These are phyloP conservation scores for Paramarasmius palmivorus DNA, from an alignment of 1,284 basidiomycete genomes.

Conservation along the genomic window DNA sequence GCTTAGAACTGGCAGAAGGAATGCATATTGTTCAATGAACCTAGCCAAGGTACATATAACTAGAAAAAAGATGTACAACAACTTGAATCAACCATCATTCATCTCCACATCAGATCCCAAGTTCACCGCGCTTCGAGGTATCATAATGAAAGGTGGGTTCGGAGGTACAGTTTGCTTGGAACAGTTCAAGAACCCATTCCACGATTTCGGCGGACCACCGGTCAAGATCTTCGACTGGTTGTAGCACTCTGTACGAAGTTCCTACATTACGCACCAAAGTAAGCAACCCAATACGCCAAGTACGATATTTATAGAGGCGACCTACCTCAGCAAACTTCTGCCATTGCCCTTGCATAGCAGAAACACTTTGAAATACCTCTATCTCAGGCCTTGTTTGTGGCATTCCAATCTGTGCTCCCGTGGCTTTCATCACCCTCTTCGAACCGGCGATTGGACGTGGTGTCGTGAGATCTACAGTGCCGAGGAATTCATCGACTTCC, in stretches of 20 bases:
- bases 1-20: too few species aligned
- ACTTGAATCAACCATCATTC: background rate
- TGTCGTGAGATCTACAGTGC: background rate
- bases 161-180: background rate
- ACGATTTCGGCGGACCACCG: background rate
- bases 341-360: background rate
- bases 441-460: background rate
- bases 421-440: constrained; percentile 1
- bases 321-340: background rate
- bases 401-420: background rate
- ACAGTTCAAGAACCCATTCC: background rate
- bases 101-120: background rate
- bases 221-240: background rate
- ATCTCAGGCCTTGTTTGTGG: background rate
- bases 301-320: background rate
- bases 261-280: background rate
- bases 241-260: background rate
- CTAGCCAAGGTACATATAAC: too few species aligned
- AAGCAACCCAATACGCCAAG: background rate
- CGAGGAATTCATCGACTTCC: background rate
- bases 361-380: background rate
- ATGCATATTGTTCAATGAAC: too few species aligned
- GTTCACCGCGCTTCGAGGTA: background rate
- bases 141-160: background rate
- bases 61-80: too few species aligned